Conservation (phyloP, 2,329 filamentous ascomycete genomes). For the Blumeriella jaapii region DNA sequence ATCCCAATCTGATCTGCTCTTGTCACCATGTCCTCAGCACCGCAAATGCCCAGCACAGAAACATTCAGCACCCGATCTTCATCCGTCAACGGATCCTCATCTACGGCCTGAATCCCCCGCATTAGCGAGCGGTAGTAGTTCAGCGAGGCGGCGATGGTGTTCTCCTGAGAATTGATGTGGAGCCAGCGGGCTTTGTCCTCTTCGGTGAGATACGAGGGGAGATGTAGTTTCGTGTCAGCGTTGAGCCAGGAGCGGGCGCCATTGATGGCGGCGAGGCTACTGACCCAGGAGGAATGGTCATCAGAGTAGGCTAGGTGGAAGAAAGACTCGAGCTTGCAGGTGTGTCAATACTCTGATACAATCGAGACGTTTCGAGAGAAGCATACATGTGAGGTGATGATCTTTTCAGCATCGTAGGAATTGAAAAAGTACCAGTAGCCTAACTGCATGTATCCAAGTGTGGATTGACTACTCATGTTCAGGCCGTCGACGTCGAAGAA, state of each 20-base stretch:
- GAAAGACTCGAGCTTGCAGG: constrained; percentile 5
- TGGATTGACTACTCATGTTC: constrained; percentile 6
- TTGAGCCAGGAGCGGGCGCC: constrained; percentile 12
- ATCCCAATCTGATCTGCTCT: constrained; percentile 1
- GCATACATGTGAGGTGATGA: neutral
- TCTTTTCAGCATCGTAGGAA: constrained; percentile 8
- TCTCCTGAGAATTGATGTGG: constrained; percentile 5
- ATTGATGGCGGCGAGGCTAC: constrained; percentile 13
- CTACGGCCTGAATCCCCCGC: neutral
- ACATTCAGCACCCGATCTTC: neutral
- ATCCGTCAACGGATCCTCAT: constrained; percentile 1
- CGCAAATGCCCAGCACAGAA: neutral
- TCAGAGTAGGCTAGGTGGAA: constrained; percentile 9
- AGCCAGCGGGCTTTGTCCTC: constrained; percentile 6
- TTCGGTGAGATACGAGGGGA: constrained; percentile 6
- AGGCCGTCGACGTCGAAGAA: constrained; percentile 5
- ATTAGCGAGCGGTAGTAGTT: constrained; percentile 5
- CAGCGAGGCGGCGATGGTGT: constrained; percentile 6
- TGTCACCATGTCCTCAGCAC: neutral
- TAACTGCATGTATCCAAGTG: constrained; percentile 8
- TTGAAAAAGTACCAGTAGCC: constrained; percentile 14
- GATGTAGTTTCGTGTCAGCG: constrained; percentile 4
- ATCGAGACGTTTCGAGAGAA: neutral
- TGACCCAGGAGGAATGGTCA: constrained; percentile 10
- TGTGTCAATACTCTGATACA: neutral